Evolutionary conservation across 139 green algal species (phyloP), one percentile per base, ranked within the genome.

Genomic region (Chlorella vulgaris): DNA sequence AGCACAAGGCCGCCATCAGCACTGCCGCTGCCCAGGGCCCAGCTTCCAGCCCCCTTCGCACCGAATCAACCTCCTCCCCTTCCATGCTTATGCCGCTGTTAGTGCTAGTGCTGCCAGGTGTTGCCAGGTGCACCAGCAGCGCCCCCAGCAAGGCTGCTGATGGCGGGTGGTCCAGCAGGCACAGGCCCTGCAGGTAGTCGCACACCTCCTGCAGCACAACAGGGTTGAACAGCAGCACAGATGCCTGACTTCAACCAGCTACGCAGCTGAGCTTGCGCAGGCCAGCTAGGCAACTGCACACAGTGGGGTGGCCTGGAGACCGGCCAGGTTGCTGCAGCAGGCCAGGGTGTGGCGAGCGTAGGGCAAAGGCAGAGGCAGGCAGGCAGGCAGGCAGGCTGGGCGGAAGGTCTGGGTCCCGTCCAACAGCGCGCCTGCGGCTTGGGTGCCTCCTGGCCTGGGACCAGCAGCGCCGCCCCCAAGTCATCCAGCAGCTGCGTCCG

Each of bases 381-480:
- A n/a, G n/a, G n/a, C n/a, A n/a, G n/a, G n/a, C n/a, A n/a, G n/a
- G n/a, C n/a, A n/a, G n/a, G n/a, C n/a, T n/a, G n/a, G n/a, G n/a
- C n/a, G n/a, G n/a, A n/a, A n/a, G n/a, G n/a, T n/a, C n/a, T n/a
- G n/a, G n/a, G n/a, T n/a, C n/a, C n/a, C n/a, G n/a, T n/a, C n/a
- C n/a, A 19, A 4, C 21, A 28, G 67, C 70, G 21, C 22, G 35
- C 71, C 71, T 78, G 71, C 10, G 71, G 71, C 47, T 65, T 66
- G 31, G 71, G 19, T 7, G 7, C 5, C 18, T 31, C 29, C 50
- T 66, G 71, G 31, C 18, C n/a, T n/a, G n/a, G n/a, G 38, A 13
- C 47, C 1, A 29, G 47, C 71, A 78, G 47, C 15, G 36, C 50
- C 0, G 8, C 26, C 7, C 50, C 58, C 24, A 79, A 35, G 10